Evolutionary conservation across 1,284 basidiomycete genomes (phyloP).

Genomic region (Ceratorhiza oryzae-sativae): DNA sequence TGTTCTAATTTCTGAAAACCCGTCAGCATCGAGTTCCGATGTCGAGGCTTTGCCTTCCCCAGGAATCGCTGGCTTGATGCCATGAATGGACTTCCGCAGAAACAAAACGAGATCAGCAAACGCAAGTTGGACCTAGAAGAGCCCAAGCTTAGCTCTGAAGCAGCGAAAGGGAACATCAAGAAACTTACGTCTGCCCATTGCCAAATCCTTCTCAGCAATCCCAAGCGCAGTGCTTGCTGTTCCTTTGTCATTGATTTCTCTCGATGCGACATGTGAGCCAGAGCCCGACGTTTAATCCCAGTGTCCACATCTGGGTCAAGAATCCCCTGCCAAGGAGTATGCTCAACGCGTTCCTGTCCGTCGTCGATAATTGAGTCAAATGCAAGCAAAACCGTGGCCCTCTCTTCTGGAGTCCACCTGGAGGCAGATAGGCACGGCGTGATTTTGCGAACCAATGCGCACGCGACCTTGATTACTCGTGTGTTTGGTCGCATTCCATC

Average conservation of each 20-base stretch:
- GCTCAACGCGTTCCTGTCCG: constrained; percentile 46
- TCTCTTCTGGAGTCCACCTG: constrained; percentile 68
- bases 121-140: constrained; percentile 62
- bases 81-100: constrained; percentile 23
- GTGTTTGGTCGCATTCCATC: constrained; percentile 68
- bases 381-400: constrained; percentile 65
- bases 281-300: constrained; percentile 66
- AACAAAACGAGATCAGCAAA: constrained; percentile 55
- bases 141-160: neutral
- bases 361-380: constrained; percentile 66
- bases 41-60: constrained; percentile 17
- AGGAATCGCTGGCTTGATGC: constrained; percentile 6
- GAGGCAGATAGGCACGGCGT: constrained; percentile 55
- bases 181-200: constrained; percentile 65
- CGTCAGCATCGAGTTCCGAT: constrained; percentile 13
- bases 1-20: constrained; percentile 34
- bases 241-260: constrained; percentile 44
- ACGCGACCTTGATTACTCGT: constrained; percentile 67
- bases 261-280: constrained; percentile 49
- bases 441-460: constrained; percentile 60
- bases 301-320: constrained; percentile 67
- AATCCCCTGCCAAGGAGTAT: constrained; percentile 62
- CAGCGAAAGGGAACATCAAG: neutral
- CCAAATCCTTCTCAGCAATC: constrained; percentile 59
- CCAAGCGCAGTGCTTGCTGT: constrained; percentile 51